phyloP scores from a whole-genome alignment of 257 asterid species.

The Prunella vulgaris region DNA sequence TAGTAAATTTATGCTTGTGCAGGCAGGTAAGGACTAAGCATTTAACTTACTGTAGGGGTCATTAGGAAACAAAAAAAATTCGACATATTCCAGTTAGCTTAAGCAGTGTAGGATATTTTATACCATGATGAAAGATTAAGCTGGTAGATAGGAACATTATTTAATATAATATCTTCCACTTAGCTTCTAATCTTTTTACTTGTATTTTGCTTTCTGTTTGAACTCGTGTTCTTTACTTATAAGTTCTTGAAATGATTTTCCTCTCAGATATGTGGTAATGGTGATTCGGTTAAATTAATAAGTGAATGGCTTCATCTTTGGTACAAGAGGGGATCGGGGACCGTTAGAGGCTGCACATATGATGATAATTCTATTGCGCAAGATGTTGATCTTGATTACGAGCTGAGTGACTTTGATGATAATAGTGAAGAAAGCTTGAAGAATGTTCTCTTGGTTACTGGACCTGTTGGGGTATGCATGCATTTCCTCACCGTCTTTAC shows the following conservation, averaged over 20 bases:
- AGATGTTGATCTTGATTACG: constrained; percentile 41
- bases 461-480: constrained; percentile 93
- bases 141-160: not conserved
- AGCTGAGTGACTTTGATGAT: constrained; percentile 51
- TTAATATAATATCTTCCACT: not conserved
- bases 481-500: constrained; percentile 14
- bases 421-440: constrained; percentile 60
- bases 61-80: not conserved
- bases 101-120: not conserved
- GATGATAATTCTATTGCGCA: constrained; percentile 27
- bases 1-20: not conserved
- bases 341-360: constrained; percentile 31
- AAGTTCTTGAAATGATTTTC: constrained; percentile 18
- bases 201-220: not conserved
- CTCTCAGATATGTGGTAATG: constrained; percentile 85
- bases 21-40: not conserved
- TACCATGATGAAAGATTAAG: not conserved
- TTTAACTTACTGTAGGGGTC: not conserved
- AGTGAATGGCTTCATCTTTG: constrained; percentile 88
- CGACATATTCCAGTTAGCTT: not conserved
- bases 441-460: constrained; percentile 85
- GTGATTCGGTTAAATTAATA: constrained; percentile 58
- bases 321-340: constrained; percentile 60
- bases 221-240: not conserved
- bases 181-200: not conserved